Evolutionary conservation across 306 rosid genomes (phyloP).

Genomic region (Pueraria montana): DNA sequence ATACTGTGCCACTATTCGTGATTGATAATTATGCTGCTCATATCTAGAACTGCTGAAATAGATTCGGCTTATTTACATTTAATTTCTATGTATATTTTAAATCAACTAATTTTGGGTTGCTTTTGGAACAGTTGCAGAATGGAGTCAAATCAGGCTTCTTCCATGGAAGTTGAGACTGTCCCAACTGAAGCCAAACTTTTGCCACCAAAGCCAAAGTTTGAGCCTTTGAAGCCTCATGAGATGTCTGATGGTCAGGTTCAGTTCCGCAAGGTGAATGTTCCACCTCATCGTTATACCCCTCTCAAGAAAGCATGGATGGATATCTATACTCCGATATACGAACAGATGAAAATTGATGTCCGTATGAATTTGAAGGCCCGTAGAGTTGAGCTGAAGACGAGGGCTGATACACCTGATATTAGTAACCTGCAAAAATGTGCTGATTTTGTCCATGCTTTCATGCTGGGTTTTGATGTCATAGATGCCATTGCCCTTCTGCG

Average conservation of each 20-base stretch:
- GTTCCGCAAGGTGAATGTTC: constrained; percentile 83
- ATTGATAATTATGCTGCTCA: background rate
- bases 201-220: constrained; percentile 78
- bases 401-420: constrained; percentile 80
- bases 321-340: constrained; percentile 76
- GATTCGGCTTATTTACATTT: constrained; percentile 2
- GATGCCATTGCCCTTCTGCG: constrained; percentile 87
- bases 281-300: constrained; percentile 82
- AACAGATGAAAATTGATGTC: constrained; percentile 87
- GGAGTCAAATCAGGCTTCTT: constrained; percentile 64
- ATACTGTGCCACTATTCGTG: background rate
- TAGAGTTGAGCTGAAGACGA: constrained; percentile 84
- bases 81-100: background rate
- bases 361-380: constrained; percentile 94
- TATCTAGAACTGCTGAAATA: background rate
- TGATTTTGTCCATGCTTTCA: constrained; percentile 94
- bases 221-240: constrained; percentile 86
- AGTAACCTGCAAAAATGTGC: constrained; percentile 87
- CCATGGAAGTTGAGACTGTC: constrained; percentile 70
- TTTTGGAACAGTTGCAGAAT: constrained; percentile 50
- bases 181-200: constrained; percentile 52
- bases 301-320: constrained; percentile 95
- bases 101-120: constrained; percentile 3
- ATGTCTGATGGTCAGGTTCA: constrained; percentile 88
- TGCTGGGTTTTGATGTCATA: constrained; percentile 87